Evolutionary conservation across 331 rosid species (phyloP).

Genomic region (Erythrophleum ivorense): DNA sequence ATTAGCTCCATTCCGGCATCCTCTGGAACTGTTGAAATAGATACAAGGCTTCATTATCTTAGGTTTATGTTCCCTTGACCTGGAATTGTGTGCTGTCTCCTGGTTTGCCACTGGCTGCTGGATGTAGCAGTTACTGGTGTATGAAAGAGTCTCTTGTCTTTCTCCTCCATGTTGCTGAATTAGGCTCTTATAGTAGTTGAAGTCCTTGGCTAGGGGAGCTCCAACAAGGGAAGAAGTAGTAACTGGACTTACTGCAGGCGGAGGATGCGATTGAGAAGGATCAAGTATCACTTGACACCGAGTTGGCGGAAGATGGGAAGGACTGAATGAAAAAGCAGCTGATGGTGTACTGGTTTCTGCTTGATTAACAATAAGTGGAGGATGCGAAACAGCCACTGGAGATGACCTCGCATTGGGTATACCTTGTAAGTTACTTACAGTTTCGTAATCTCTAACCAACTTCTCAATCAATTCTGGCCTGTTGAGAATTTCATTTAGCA

Average conservation of each 20-base stretch:
- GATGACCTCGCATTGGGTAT: slow-evolving; percentile 55
- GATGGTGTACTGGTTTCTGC: slow-evolving; percentile 46
- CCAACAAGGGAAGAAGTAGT: slow-evolving; percentile 56
- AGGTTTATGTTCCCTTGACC: slow-evolving; percentile 64
- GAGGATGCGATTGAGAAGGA: slow-evolving; percentile 51
- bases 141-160: slow-evolving; percentile 61
- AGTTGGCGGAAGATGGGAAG: slow-evolving; percentile 49
- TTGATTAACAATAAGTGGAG: slow-evolving; percentile 43
- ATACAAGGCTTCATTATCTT: slow-evolving; percentile 95
- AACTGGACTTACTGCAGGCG: slow-evolving; percentile 41
- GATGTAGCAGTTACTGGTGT: slow-evolving; percentile 47
- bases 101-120: slow-evolving; percentile 57
- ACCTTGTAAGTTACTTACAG: slow-evolving; percentile 41
- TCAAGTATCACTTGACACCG: slow-evolving; percentile 33
- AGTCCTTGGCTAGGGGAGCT: slow-evolving; percentile 64
- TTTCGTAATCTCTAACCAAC: slow-evolving; percentile 68
- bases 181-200: slow-evolving; percentile 81
- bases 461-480: slow-evolving; percentile 83
- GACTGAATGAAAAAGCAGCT: slow-evolving; percentile 47
- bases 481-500: slow-evolving; percentile 74
- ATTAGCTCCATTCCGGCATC: slow-evolving; percentile 86
- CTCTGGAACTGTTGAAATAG: slow-evolving; percentile 85
- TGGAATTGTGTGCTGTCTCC: slow-evolving; percentile 54
- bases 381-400: slow-evolving; percentile 48
- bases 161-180: slow-evolving; percentile 97